Evolutionary conservation across 1,284 basidiomycete species (phyloP).

Genomic region (Cutaneotrichosporon sp.): DNA sequence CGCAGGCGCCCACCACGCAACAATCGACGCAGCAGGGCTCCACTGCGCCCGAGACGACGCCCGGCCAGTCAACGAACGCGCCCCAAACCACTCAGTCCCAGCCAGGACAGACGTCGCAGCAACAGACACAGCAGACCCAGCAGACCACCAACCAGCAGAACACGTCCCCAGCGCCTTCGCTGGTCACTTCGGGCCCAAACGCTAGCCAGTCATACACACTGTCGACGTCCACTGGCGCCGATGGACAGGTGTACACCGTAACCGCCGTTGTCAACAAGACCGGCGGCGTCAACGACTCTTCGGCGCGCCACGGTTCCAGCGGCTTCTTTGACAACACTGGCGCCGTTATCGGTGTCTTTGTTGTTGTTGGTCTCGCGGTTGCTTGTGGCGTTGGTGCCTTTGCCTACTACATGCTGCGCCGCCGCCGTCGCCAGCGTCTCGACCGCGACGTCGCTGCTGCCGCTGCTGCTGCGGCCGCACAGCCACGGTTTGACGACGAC

Average conservation of each 20-base stretch:
- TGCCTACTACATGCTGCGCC: conserved; percentile 42
- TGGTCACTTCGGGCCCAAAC: neutral
- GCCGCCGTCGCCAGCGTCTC: conserved; percentile 43
- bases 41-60: neutral
- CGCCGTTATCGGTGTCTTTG: conserved; percentile 49
- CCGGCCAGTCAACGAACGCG: neutral
- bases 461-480: conserved; percentile 45
- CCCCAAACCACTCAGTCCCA: neutral
- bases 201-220: neutral
- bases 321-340: conserved; percentile 48
- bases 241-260: conserved; percentile 32
- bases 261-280: conserved; percentile 40
- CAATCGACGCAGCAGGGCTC: too few relatives aligned
- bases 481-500: conserved; percentile 41
- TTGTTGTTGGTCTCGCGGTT: conserved; percentile 46
- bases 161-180: neutral
- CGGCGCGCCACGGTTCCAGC: conserved; percentile 15
- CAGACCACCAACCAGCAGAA: neutral
- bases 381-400: conserved; percentile 43
- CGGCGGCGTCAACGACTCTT: conserved; percentile 11
- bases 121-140: neutral
- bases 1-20: too few relatives aligned
- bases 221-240: conserved; percentile 13
- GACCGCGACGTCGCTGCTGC: conserved; percentile 50
- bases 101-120: neutral